Conservation (phyloP, 2,329 filamentous ascomycete genomes). For the Paracorniculantispora psalliotae region DNA sequence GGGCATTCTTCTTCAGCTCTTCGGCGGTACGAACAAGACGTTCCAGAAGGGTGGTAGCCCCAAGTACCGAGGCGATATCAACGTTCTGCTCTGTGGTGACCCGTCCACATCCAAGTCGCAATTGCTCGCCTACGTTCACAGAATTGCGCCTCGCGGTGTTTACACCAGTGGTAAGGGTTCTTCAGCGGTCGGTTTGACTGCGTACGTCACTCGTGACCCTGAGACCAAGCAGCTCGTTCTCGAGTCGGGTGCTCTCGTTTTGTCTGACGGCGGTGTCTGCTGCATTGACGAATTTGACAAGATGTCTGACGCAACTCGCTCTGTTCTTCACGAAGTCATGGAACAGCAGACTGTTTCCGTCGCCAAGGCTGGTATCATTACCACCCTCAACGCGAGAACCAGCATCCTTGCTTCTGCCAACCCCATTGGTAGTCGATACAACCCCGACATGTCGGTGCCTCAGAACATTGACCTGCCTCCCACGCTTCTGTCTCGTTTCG, state of each 20-base stretch:
- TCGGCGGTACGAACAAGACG: conserved; percentile 95
- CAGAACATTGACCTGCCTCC: conserved; percentile 98
- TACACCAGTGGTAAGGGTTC: conserved; percentile 80
- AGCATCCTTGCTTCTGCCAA: conserved; percentile 96
- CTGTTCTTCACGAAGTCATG: conserved; percentile 83
- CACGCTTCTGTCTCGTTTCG: conserved; percentile 90
- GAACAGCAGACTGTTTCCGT: conserved; percentile 83
- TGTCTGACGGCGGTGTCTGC: conserved; percentile 78
- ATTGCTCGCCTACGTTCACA: conserved; percentile 89
- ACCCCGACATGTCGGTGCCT: conserved; percentile 88
- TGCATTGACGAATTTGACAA: conserved; percentile 86
- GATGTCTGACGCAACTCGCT: conserved; percentile 74
- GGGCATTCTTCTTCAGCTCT: conserved; percentile 91
- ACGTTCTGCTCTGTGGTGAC: conserved; percentile 92
- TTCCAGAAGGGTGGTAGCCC: conserved; percentile 96
- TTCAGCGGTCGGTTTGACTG: conserved; percentile 75
- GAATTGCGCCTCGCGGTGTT: conserved; percentile 85
- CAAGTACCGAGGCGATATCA: conserved; percentile 95
- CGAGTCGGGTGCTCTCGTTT: conserved; percentile 72
- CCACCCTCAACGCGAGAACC: conserved; percentile 90
- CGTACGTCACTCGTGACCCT: conserved; percentile 74
- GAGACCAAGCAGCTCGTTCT: conserved; percentile 76
- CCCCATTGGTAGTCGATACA: conserved; percentile 96
- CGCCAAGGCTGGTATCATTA: conserved; percentile 90
- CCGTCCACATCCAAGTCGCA: conserved; percentile 97